These are phyloP conservation scores for Phellinidium pouzarii DNA, from an alignment of 1,284 basidiomycete species.

Conservation along the genomic window DNA sequence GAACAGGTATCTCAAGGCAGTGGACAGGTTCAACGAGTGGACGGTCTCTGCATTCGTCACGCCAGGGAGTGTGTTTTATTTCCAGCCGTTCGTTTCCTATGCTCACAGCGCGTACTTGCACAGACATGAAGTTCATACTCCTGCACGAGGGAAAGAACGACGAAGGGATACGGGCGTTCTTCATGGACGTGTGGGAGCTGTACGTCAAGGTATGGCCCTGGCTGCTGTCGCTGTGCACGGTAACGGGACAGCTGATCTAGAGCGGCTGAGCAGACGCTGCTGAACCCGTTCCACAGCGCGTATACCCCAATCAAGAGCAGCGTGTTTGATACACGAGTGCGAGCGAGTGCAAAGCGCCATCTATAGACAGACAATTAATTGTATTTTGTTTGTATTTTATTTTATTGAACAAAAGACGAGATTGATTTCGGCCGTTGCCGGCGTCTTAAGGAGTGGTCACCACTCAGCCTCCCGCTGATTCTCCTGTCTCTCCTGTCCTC, in stretches of 20 bases:
- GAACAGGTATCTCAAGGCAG: slow-evolving; percentile 81
- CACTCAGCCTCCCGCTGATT: slow-evolving; percentile 19
- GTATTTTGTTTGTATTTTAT: background rate
- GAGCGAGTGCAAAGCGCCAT: slow-evolving; percentile 81
- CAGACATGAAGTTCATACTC: slow-evolving; percentile 87
- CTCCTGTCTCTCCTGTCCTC: slow-evolving; percentile 22
- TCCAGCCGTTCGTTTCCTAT: slow-evolving; percentile 20
- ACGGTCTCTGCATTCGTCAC: slow-evolving; percentile 91
- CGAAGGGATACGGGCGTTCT: slow-evolving; percentile 87
- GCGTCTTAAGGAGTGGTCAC: no score
- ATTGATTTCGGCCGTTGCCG: background rate
- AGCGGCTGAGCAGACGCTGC: slow-evolving; percentile 50
- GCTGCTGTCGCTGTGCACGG: slow-evolving; percentile 8
- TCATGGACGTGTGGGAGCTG: slow-evolving; percentile 90
- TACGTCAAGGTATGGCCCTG: slow-evolving; percentile 76
- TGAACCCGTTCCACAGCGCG: slow-evolving; percentile 91
- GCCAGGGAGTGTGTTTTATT: slow-evolving; percentile 68
- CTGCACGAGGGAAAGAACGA: slow-evolving; percentile 94
- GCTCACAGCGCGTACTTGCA: slow-evolving; percentile 13
- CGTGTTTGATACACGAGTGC: slow-evolving; percentile 77
- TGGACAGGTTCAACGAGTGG: slow-evolving; percentile 98
- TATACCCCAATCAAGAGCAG: slow-evolving; percentile 75
- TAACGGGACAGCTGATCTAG: background rate
- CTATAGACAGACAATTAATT: slow-evolving; percentile 8
- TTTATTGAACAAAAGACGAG: background rate